Evolutionary conservation across 192 early-diverging fungal species (phyloP).

Genomic region (Umbelopsis vinacea): DNA sequence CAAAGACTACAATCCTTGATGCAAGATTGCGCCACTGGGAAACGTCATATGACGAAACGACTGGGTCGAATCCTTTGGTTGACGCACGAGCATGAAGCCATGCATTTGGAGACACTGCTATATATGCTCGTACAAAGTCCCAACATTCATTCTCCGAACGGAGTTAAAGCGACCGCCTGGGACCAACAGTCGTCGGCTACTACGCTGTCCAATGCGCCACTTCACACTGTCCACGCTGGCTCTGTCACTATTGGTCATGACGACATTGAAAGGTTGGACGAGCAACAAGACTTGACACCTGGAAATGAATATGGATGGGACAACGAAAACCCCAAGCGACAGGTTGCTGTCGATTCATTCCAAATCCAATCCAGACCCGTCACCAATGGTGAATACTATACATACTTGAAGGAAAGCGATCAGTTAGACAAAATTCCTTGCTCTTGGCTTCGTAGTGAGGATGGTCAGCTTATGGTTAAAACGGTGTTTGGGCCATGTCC

Average conservation of each 20-base stretch:
- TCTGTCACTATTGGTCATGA: constrained; percentile 63
- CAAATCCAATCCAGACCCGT: constrained; percentile 79
- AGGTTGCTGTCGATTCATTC: constrained; percentile 48
- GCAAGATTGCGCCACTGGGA: constrained; percentile 24
- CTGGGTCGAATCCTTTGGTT: constrained; percentile 76
- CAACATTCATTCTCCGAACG: constrained; percentile 50
- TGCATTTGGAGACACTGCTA: constrained; percentile 92
- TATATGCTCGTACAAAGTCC: constrained; percentile 86
- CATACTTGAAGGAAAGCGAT: constrained; percentile 50
- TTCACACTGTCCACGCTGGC: not conserved
- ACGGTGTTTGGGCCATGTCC: constrained; percentile 72
- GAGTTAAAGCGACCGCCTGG: constrained; percentile 44
- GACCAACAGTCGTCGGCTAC: not conserved
- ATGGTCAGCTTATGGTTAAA: constrained; percentile 46
- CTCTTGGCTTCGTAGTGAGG: constrained; percentile 54
- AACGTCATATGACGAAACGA: constrained; percentile 26
- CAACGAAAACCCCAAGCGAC: constrained; percentile 72
- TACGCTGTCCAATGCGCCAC: not conserved
- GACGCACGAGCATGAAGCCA: constrained; percentile 92
- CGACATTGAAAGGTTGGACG: constrained; percentile 56
- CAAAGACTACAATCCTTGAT: constrained; percentile 55
- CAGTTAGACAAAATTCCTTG: constrained; percentile 44
- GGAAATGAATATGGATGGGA: constrained; percentile 84
- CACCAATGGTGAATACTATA: constrained; percentile 76
- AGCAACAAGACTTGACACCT: constrained; percentile 28